Evolutionary conservation across 2,329 filamentous ascomycete genomes (phyloP).

Genomic region (Microsporum canis): DNA sequence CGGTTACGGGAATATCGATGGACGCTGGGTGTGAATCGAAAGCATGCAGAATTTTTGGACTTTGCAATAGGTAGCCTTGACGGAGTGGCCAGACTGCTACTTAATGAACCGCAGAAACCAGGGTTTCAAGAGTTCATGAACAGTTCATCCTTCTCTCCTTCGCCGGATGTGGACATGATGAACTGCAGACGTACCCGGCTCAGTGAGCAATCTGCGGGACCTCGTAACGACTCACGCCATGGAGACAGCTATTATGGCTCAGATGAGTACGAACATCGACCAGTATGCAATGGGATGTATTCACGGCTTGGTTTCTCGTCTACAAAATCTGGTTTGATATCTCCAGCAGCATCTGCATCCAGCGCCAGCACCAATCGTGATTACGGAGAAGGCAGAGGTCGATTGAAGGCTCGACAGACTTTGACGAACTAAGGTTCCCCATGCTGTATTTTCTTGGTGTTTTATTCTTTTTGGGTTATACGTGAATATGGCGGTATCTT

Average conservation of each 20-base stretch:
- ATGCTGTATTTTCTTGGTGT: neutral
- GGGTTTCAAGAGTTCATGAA: slow-evolving; percentile 41
- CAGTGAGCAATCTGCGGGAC: neutral
- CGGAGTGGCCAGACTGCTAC: slow-evolving; percentile 56
- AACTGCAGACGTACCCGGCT: neutral
- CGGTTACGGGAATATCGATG: slow-evolving; percentile 82
- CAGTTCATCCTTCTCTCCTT: neutral
- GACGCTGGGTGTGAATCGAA: slow-evolving; percentile 79
- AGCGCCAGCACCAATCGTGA: neutral
- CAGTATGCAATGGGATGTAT: neutral
- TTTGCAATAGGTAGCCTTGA: slow-evolving; percentile 72
- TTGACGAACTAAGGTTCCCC: neutral
- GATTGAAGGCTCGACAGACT: neutral
- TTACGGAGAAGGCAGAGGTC: neutral
- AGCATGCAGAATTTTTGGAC: slow-evolving; percentile 45
- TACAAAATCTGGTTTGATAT: slow-evolving; percentile 2
- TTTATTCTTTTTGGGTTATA: neutral
- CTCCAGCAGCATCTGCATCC: slow-evolving; percentile 10
- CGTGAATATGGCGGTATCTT: neutral
- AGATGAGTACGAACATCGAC: neutral
- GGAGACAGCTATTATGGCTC: neutral
- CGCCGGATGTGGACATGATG: neutral
- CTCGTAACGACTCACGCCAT: neutral
- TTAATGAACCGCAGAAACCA: slow-evolving; percentile 60
- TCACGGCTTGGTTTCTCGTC: neutral